Evolutionary conservation across 2,329 filamentous ascomycete species (phyloP).

Genomic region (Aulographum hederae): DNA sequence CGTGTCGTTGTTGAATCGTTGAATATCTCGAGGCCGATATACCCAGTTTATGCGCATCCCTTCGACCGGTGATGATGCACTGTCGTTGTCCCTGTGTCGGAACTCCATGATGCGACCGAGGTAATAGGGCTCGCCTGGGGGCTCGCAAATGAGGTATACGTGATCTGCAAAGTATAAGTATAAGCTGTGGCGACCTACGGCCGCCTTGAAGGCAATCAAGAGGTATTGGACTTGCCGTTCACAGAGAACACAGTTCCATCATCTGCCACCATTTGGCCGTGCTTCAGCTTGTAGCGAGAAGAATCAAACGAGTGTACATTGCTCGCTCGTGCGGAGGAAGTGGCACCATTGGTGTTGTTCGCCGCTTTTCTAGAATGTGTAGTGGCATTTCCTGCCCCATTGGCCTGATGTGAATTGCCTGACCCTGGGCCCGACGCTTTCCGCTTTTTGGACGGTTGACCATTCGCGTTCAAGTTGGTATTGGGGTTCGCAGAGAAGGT

Average conservation of each 20-base stretch:
- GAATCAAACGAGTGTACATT: constrained; percentile 83
- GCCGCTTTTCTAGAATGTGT: not conserved
- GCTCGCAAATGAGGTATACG: constrained; percentile 93
- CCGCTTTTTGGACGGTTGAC: constrained; percentile 53
- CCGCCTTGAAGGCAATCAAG: constrained; percentile 6
- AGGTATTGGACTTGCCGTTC: constrained; percentile 51
- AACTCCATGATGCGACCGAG: constrained; percentile 98
- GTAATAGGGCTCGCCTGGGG: constrained; percentile 95
- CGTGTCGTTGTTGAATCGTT: constrained; percentile 77
- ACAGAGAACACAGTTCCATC: constrained; percentile 69
- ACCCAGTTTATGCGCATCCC: constrained; percentile 94
- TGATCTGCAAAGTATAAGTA: constrained; percentile 40
- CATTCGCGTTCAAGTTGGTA: constrained; percentile 8
- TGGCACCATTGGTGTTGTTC: constrained; percentile 9
- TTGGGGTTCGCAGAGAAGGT: constrained; percentile 35
- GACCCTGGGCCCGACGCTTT: constrained; percentile 51
- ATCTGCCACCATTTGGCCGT: constrained; percentile 70
- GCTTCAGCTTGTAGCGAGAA: constrained; percentile 46
- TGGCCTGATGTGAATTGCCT: not conserved
- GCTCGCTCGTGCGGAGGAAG: constrained; percentile 38
- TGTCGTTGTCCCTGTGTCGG: constrained; percentile 56
- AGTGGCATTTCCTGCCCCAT: not conserved
- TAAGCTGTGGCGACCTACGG: too few species aligned
- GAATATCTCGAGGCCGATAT: constrained; percentile 90
- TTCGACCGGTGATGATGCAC: constrained; percentile 57